Evolutionary conservation across 169 alveolate genomes (phyloP).

Genomic region (Plasmodium inui): DNA sequence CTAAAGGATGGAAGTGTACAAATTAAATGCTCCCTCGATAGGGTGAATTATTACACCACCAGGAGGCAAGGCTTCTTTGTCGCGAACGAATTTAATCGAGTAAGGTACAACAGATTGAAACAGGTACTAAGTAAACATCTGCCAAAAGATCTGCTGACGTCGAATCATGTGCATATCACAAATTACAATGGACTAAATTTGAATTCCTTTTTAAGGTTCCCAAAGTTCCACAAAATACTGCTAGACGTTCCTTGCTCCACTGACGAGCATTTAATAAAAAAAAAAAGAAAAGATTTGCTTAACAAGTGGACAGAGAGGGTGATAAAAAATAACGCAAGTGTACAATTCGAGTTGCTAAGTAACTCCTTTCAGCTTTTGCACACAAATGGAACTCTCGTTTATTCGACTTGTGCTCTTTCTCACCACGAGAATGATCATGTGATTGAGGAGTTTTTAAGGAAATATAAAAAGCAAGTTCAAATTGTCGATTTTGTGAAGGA

Average conservation of each 20-base stretch:
- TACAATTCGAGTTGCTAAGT: slow-evolving; percentile 78
- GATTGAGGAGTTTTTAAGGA: slow-evolving; percentile 9
- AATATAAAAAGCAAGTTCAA: slow-evolving; percentile 12
- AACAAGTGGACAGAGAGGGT: slow-evolving; percentile 78
- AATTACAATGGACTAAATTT: slow-evolving; percentile 77
- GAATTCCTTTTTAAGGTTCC: slow-evolving; percentile 76
- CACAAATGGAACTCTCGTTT: slow-evolving; percentile 80
- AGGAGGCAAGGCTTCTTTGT: slow-evolving; percentile 70
- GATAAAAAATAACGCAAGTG: slow-evolving; percentile 80
- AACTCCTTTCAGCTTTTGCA: slow-evolving; percentile 78
- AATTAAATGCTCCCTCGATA: slow-evolving; percentile 44
- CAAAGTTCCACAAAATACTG: slow-evolving; percentile 80
- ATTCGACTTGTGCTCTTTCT: slow-evolving; percentile 86
- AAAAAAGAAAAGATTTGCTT: slow-evolving; percentile 19
- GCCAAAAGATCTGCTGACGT: slow-evolving; percentile 77
- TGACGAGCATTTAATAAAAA: slow-evolving; percentile 78
- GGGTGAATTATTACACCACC: slow-evolving; percentile 28
- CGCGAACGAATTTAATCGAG: slow-evolving; percentile 79
- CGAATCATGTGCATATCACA: slow-evolving; percentile 74
- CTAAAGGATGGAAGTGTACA: slow-evolving; percentile 49
- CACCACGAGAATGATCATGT: slow-evolving; percentile 83
- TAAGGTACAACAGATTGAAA: slow-evolving; percentile 77
- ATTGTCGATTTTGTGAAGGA: slow-evolving; percentile 33
- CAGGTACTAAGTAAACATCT: slow-evolving; percentile 74
- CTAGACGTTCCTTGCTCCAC: slow-evolving; percentile 88